A percentile compares a stretch with the other conserved stretches of the same genome.
These are phyloP conservation scores for Telfairia occidentalis DNA, from an alignment of 331 rosid species.

Conservation along the genomic window DNA sequence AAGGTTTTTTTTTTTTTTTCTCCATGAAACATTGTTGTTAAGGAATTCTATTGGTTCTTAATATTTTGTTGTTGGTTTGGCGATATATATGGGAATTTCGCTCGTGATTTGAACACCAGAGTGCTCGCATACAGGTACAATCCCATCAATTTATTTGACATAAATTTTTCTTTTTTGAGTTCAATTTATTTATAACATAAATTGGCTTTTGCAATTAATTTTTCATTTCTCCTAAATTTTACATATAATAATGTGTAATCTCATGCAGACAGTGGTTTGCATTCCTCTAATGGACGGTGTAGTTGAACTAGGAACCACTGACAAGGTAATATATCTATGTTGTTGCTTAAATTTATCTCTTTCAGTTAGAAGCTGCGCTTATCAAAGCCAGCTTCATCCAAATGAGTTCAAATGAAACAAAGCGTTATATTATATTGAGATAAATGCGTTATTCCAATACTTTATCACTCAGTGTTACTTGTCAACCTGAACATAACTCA, in stretches of 20 bases:
- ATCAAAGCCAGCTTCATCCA: not conserved
- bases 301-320: conserved; percentile 74
- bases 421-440: no score
- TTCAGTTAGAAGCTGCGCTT: no score
- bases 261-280: conserved; percentile 79
- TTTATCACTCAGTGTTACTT: no score
- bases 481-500: no score
- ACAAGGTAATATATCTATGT: conserved; percentile 31
- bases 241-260: no score
- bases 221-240: no score
- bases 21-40: no score
- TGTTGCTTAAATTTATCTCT: no score
- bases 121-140: conserved; percentile 73
- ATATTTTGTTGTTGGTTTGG: not conserved
- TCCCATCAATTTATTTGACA: not conserved
- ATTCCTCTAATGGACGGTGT: conserved; percentile 81
- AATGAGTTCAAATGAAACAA: no score
- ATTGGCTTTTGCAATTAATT: not conserved
- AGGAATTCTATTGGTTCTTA: not conserved
- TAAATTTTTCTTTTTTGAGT: no score
- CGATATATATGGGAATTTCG: not conserved
- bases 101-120: conserved; percentile 31
- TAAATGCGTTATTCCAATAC: no score
- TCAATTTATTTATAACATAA: not conserved
- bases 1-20: no score